Conservation (phyloP, 306 rosid genomes). For the Cicer chorassanicum region DNA sequence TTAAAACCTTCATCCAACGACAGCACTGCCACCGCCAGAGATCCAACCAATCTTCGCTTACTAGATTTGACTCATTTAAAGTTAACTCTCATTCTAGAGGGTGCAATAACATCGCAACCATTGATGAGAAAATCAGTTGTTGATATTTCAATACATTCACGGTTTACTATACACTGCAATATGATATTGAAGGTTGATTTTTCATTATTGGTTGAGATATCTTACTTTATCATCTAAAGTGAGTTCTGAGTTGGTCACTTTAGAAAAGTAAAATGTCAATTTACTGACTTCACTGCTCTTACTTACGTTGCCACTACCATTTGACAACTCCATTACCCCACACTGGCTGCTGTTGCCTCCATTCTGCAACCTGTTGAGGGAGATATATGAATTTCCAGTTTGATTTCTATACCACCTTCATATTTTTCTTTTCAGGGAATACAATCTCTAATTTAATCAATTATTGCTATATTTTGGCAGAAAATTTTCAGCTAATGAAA, state of each 20-base stretch:
- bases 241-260: not conserved
- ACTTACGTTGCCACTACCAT: conserved; percentile 13
- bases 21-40: conserved; percentile 8
- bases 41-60: not conserved
- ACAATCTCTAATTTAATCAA: conserved; percentile 10
- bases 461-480: not conserved
- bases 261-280: conserved; percentile 2
- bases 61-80: not conserved
- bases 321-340: conserved; percentile 29
- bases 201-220: not conserved
- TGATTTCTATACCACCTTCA: conserved; percentile 27
- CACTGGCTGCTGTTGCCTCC: conserved; percentile 13
- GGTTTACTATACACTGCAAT: not conserved
- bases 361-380: not conserved
- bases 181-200: not conserved
- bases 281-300: not conserved
- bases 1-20: not conserved
- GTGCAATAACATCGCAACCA: not conserved
- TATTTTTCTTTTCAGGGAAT: conserved; percentile 24
- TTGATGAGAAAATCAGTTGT: not conserved
- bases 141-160: not conserved
- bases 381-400: conserved; percentile 11
- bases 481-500: conserved; percentile 9
- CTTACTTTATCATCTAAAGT: conserved; percentile 1
- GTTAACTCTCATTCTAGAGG: not conserved